Percentiles rank a stretch among this genome's conserved stretches.
These are phyloP conservation scores for Agapanthus africanus DNA, from an alignment of 106 monocot species.

Conservation along the genomic window DNA sequence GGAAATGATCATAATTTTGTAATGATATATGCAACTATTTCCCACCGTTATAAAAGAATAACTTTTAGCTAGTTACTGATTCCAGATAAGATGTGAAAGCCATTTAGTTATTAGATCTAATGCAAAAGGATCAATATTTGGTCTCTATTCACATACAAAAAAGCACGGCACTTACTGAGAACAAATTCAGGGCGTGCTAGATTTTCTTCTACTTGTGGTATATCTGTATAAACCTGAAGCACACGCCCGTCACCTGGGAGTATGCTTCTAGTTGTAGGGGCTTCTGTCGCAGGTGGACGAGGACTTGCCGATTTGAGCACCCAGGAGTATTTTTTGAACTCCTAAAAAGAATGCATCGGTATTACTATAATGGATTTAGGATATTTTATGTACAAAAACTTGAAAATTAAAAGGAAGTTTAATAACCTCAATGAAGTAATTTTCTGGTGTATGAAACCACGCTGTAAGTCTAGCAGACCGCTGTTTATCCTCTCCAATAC, in stretches of 20 bases:
- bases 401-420: no score
- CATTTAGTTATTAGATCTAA: no score
- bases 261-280: conserved; percentile 33
- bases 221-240: conserved; percentile 76
- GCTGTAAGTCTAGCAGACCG: conserved; percentile 93
- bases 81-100: neutral
- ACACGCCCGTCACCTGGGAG: conserved; percentile 40
- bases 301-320: conserved; percentile 33
- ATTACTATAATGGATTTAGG: neutral
- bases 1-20: no score
- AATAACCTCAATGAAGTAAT: conserved; percentile 83
- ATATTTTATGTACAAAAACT: neutral
- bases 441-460: conserved; percentile 96
- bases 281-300: conserved; percentile 3
- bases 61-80: neutral
- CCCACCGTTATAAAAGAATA: no score
- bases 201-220: conserved; percentile 84
- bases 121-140: no score
- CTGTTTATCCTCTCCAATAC: conserved; percentile 88
- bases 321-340: conserved; percentile 47
- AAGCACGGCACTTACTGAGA: conserved; percentile 47
- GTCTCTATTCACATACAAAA: neutral
- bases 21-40: no score
- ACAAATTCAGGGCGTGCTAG: conserved; percentile 73
- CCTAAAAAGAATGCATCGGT: conserved; percentile 26